phyloP scores from a whole-genome alignment of 2,329 filamentous ascomycete species.

The Cladosporium sp. region DNA sequence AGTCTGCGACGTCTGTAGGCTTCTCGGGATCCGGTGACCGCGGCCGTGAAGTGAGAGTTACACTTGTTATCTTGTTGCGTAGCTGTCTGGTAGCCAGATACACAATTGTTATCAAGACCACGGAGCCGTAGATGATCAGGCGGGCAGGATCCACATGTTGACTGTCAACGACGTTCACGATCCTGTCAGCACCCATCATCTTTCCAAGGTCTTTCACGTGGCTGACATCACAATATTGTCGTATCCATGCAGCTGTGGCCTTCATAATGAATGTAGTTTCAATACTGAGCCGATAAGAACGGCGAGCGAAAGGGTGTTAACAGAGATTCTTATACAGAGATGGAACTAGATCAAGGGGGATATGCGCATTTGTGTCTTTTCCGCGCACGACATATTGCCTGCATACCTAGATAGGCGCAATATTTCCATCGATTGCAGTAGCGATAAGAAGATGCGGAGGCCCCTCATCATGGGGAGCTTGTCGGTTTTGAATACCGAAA shows the following conservation, averaged over 20 bases:
- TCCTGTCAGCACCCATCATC: not conserved
- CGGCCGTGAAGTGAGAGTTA: conserved; percentile 1
- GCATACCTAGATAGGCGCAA: not conserved
- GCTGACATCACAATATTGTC: not conserved
- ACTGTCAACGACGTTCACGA: not conserved
- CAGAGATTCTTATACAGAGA: no score
- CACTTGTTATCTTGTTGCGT: not conserved
- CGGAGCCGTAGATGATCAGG: not conserved
- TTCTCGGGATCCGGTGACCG: conserved; percentile 43
- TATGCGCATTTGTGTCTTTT: not conserved
- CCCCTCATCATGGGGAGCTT: conserved; percentile 4
- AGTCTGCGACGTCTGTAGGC: conserved; percentile 22
- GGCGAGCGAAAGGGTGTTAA: not conserved
- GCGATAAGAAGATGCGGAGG: conserved; percentile 11
- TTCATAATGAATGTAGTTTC: not conserved
- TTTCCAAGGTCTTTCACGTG: not conserved
- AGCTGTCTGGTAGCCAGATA: not conserved
- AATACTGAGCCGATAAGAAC: not conserved
- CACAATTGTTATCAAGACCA: not conserved
- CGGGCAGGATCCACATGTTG: not conserved
- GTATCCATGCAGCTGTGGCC: not conserved
- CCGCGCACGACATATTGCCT: not conserved
- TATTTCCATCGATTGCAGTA: conserved; percentile 8
- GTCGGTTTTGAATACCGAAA: conserved; percentile 6
- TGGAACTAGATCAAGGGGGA: not conserved